phyloP scores from a whole-genome alignment of 2,329 filamentous ascomycete species.

The Zelopaecilomyces penicillatus region DNA sequence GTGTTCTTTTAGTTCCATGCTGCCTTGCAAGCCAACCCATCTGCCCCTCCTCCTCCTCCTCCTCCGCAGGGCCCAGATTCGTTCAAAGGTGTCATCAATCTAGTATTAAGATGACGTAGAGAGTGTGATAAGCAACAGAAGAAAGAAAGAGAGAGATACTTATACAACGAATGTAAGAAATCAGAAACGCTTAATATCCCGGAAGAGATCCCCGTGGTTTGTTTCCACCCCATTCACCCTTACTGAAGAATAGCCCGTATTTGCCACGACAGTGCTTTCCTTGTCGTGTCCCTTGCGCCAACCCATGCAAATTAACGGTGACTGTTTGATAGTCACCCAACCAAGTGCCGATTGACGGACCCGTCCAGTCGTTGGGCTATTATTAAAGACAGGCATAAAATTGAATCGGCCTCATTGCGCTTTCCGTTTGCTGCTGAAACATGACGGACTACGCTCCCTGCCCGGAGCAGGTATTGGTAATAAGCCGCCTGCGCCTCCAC shows the following conservation, averaged over 20 bases:
- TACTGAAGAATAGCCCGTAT: background rate
- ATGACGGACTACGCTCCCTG: no score
- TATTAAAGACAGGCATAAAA: no score
- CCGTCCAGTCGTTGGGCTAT: no score
- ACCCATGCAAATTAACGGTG: conserved; percentile 18
- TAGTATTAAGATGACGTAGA: conserved; percentile 2
- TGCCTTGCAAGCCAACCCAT: no score
- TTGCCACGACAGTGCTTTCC: background rate
- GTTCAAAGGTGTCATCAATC: background rate
- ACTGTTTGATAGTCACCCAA: background rate
- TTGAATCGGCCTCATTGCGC: no score
- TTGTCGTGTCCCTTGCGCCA: conserved; percentile 17
- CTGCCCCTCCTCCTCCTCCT: no score
- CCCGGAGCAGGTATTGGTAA: no score
- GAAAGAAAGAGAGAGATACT: background rate
- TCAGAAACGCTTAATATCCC: background rate
- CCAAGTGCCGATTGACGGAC: no score
- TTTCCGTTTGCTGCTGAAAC: no score
- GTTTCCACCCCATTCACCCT: background rate
- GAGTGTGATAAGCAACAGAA: background rate
- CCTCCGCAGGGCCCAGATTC: no score
- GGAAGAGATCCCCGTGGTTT: background rate
- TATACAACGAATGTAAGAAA: conserved; percentile 1
- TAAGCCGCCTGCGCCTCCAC: no score
- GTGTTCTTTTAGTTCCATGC: no score